Evolutionary conservation across 192 early-diverging fungal genomes (phyloP).

Genomic region (Cladochytrium replicatum): DNA sequence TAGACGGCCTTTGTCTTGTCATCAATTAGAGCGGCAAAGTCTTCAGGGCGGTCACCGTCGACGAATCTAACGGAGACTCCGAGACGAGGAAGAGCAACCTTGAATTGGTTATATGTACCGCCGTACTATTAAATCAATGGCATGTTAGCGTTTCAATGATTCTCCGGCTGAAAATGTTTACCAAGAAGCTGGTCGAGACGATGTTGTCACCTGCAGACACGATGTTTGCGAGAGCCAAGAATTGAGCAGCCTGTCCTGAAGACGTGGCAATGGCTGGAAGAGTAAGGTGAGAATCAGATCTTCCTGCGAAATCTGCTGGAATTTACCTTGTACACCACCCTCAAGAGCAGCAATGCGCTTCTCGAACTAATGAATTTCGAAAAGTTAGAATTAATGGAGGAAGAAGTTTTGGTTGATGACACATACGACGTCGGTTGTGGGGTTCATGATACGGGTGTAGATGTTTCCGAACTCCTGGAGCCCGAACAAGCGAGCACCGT

Average conservation of each 20-base stretch:
- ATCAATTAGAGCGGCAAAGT: slow-evolving; percentile 72
- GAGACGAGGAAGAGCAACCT: slow-evolving; percentile 69
- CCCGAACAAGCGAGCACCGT: slow-evolving; percentile 75
- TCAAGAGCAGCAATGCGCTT: slow-evolving; percentile 87
- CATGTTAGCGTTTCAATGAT: no score
- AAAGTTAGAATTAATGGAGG: no score
- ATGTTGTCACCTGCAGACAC: slow-evolving; percentile 82
- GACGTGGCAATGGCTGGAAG: slow-evolving; percentile 62
- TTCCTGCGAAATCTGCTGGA: no score
- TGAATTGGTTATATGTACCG: slow-evolving; percentile 77
- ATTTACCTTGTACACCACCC: slow-evolving; percentile 60
- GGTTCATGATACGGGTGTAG: slow-evolving; percentile 78
- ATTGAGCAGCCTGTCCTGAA: slow-evolving; percentile 80
- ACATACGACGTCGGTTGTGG: slow-evolving; percentile 74
- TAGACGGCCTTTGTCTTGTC: slow-evolving; percentile 86
- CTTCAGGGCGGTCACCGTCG: slow-evolving; percentile 59
- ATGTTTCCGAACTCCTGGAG: slow-evolving; percentile 71
- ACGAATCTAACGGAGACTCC: slow-evolving; percentile 80
- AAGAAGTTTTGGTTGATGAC: no score
- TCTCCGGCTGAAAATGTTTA: no score
- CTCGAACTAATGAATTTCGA: no score
- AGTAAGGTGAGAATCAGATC: no score
- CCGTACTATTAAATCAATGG: no score
- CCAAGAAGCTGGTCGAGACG: slow-evolving; percentile 64
- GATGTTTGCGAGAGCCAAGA: slow-evolving; percentile 68